A percentile compares a stretch with the other conserved stretches of the same genome.
phyloP scores from a whole-genome alignment of 1,284 basidiomycete genomes.

The Mycosarcoma maydis region DNA sequence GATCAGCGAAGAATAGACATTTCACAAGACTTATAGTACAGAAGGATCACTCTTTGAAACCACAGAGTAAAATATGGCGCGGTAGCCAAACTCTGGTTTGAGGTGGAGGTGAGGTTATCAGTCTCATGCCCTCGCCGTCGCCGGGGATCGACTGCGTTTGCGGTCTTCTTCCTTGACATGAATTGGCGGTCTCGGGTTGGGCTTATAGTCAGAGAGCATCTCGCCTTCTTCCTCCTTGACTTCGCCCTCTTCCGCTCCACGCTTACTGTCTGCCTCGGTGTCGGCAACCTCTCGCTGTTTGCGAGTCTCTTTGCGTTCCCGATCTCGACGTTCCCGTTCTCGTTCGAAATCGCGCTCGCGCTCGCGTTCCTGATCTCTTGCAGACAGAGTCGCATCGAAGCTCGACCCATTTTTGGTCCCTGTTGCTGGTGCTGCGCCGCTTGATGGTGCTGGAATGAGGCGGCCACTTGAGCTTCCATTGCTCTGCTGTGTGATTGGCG shows the following conservation, averaged over 20 bases:
- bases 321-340: slow-evolving; percentile 42
- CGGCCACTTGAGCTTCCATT: slow-evolving; percentile 16
- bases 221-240: slow-evolving; percentile 34
- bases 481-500: slow-evolving; percentile 7
- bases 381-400: slow-evolving; percentile 7
- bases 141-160: slow-evolving; percentile 44
- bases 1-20: no score
- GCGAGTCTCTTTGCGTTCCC: slow-evolving; percentile 44
- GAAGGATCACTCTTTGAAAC: background rate
- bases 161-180: slow-evolving; percentile 39
- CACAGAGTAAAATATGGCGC: no score
- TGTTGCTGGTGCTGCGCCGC: slow-evolving; percentile 2
- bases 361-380: slow-evolving; percentile 45
- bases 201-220: slow-evolving; percentile 20
- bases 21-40: slow-evolving; percentile 15
- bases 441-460: background rate
- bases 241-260: slow-evolving; percentile 34
- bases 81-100: no score
- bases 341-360: slow-evolving; percentile 46
- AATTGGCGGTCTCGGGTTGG: slow-evolving; percentile 6
- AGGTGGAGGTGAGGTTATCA: no score
- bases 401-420: slow-evolving; percentile 4
- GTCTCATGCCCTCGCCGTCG: slow-evolving; percentile 14
- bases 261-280: slow-evolving; percentile 9
- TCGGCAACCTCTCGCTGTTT: slow-evolving; percentile 29